Evolutionary conservation across 768 basidiomycete species (phyloP).

Genomic region (Calocera viscosa): DNA sequence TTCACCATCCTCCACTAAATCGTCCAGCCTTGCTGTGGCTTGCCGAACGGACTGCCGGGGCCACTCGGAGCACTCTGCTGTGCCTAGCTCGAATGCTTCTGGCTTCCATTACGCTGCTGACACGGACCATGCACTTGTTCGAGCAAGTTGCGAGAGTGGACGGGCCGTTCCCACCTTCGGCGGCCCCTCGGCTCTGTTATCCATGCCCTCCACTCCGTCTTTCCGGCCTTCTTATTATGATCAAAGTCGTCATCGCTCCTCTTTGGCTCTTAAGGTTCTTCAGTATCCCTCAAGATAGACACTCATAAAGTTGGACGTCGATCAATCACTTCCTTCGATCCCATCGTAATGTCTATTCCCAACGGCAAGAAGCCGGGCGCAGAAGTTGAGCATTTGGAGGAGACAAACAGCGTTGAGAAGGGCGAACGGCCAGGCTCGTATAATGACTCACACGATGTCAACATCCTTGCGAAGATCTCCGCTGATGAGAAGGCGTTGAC

Average conservation of each 20-base stretch:
- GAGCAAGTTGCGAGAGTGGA: no score
- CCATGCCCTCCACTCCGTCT: neutral
- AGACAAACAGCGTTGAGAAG: neutral
- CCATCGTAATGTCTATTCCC: neutral
- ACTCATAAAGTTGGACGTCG: neutral
- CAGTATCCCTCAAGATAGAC: no score
- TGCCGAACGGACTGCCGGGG: no score
- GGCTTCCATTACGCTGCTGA: no score
- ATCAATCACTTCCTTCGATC: neutral
- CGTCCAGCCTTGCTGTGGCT: no score
- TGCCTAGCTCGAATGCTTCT: no score
- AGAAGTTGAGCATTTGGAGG: neutral
- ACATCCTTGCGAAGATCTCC: neutral
- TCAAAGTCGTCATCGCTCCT: no score
- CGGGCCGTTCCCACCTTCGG: neutral
- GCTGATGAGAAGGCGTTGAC: neutral
- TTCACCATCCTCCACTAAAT: no score
- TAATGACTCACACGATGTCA: neutral
- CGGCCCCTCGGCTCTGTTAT: neutral
- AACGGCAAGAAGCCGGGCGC: neutral
- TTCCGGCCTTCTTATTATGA: neutral
- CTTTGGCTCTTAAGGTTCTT: no score
- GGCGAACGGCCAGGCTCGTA: neutral
- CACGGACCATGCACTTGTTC: no score
- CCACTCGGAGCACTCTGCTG: no score